phyloP scores from a whole-genome alignment of 2,329 filamentous ascomycete species.

The Claviceps sp. region DNA sequence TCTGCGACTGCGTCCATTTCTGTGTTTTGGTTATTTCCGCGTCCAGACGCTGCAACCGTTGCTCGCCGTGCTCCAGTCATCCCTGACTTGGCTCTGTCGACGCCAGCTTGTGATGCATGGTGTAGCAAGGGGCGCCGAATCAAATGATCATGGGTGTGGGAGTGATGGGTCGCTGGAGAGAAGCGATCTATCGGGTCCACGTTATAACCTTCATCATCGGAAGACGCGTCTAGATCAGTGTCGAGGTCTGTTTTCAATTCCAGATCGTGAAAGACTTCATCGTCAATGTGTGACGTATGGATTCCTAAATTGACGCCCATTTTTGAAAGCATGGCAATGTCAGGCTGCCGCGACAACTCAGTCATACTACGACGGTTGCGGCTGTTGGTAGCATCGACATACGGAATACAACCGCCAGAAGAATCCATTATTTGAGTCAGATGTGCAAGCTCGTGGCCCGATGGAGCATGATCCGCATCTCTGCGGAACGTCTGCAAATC shows the following conservation, averaged over 20 bases:
- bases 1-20: slow-evolving; percentile 1
- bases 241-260: slow-evolving; percentile 18
- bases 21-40: slow-evolving; percentile 5
- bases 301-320: slow-evolving; percentile 59
- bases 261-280: slow-evolving; percentile 40
- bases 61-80: slow-evolving; percentile 4
- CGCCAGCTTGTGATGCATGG: background rate
- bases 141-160: slow-evolving; percentile 4
- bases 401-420: slow-evolving; percentile 30
- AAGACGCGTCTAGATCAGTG: slow-evolving; percentile 18
- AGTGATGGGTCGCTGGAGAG: slow-evolving; percentile 14
- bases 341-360: slow-evolving; percentile 49
- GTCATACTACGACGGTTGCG: slow-evolving; percentile 35
- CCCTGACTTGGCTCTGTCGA: background rate
- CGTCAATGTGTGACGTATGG: slow-evolving; percentile 57
- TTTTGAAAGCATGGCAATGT: slow-evolving; percentile 34
- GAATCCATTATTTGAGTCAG: slow-evolving; percentile 31
- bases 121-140: slow-evolving; percentile 12
- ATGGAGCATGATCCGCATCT: slow-evolving; percentile 22
- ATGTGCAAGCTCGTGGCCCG: slow-evolving; percentile 29
- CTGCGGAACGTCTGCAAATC: slow-evolving; percentile 49
- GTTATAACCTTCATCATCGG: slow-evolving; percentile 18
- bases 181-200: slow-evolving; percentile 12
- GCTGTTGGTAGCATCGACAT: slow-evolving; percentile 16
- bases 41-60: slow-evolving; percentile 8